phyloP scores from a whole-genome alignment of 2,329 filamentous ascomycete genomes.

The Onygenales sp. region DNA sequence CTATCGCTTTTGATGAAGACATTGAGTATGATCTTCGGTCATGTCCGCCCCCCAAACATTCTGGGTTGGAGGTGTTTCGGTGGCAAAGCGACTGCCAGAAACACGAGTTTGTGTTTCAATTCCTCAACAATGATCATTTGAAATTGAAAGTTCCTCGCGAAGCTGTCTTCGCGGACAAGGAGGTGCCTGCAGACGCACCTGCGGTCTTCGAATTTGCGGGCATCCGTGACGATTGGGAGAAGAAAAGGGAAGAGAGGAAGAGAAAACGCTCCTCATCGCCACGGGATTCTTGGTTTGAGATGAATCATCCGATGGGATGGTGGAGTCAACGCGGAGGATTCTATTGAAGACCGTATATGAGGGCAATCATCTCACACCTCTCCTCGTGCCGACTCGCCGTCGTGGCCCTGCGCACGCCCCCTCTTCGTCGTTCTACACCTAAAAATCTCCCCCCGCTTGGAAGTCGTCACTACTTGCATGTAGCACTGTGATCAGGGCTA shows the following conservation, averaged over 20 bases:
- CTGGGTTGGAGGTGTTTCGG: constrained; percentile 3
- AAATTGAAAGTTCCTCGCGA: constrained; percentile 4
- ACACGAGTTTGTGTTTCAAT: constrained; percentile 3
- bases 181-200: constrained; percentile 2
- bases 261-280: constrained; percentile 6
- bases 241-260: constrained; percentile 4
- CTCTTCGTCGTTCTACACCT: no score
- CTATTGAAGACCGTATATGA: background rate
- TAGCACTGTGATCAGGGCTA: no score
- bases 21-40: constrained; percentile 3
- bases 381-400: no score
- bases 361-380: no score
- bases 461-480: no score
- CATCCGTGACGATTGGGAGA: constrained; percentile 3
- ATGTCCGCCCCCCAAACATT: constrained; percentile 1
- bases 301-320: constrained; percentile 6
- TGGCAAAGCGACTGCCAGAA: background rate
- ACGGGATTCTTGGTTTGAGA: constrained; percentile 5
- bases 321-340: constrained; percentile 1
- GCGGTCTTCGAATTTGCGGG: constrained; percentile 5
- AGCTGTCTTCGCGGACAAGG: background rate
- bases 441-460: no score
- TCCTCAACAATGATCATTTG: constrained; percentile 4
- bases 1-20: constrained; percentile 1
- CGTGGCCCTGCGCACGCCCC: no score